phyloP scores from a whole-genome alignment of 139 green algal species.

The Gonium pectorale region DNA sequence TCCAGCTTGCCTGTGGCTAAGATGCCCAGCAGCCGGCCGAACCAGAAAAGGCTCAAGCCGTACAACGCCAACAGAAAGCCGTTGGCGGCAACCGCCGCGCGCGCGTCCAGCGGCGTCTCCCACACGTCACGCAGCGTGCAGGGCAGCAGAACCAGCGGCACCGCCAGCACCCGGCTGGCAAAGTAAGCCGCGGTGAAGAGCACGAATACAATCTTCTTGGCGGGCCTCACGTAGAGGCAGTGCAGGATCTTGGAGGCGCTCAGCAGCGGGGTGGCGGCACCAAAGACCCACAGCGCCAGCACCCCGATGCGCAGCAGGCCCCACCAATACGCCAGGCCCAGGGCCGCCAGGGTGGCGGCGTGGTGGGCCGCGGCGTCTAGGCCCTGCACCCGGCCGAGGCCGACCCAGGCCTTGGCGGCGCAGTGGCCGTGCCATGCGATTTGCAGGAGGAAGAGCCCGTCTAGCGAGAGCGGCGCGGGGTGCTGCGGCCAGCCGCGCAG shows the following conservation, averaged over 20 bases:
- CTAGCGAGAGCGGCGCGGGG: background rate
- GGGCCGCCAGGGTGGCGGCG: background rate
- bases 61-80: constrained; percentile 17
- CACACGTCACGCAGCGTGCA: constrained; percentile 13
- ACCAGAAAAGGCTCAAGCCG: constrained; percentile 39
- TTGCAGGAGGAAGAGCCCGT: constrained; percentile 10
- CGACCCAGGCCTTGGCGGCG: constrained; percentile 34
- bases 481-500: constrained; percentile 13
- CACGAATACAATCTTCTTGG: constrained; percentile 23
- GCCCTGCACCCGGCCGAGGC: constrained; percentile 13
- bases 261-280: background rate
- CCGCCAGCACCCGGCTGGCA: background rate
- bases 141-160: constrained; percentile 25
- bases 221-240: background rate
- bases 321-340: background rate
- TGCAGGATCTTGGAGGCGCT: constrained; percentile 27
- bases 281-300: constrained; percentile 25
- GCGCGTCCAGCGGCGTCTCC: background rate
- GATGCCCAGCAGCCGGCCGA: constrained; percentile 39
- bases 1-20: constrained; percentile 35
- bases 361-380: constrained; percentile 24
- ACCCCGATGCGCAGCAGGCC: constrained; percentile 8
- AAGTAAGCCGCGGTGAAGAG: background rate
- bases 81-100: background rate
- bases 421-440: constrained; percentile 21